Evolutionary conservation across 2,329 filamentous ascomycete species (phyloP).

Genomic region (Zymoseptoria tritici): DNA sequence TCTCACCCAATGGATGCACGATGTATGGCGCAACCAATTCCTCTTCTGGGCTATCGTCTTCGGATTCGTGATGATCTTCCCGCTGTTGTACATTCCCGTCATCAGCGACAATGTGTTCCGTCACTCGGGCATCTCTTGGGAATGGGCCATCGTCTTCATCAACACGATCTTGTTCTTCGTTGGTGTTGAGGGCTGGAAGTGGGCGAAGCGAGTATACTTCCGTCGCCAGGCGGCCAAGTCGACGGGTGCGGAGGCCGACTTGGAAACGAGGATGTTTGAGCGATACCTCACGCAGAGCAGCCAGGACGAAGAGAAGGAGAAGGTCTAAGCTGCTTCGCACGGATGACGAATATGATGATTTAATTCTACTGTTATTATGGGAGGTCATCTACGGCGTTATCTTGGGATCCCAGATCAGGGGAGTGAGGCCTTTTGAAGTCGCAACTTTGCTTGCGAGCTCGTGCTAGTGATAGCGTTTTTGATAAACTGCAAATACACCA

Average conservation of each 20-base stretch:
- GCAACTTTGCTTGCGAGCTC: background rate
- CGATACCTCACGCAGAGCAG: constrained; percentile 19
- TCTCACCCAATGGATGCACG: constrained; percentile 58
- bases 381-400: background rate
- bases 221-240: constrained; percentile 10
- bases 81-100: constrained; percentile 56
- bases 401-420: background rate
- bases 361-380: background rate
- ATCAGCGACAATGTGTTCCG: constrained; percentile 60
- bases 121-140: constrained; percentile 59
- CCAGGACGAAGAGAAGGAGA: constrained; percentile 12
- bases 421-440: background rate
- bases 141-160: constrained; percentile 62
- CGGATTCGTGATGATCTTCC: constrained; percentile 41
- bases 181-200: constrained; percentile 61
- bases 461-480: background rate
- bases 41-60: constrained; percentile 39
- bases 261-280: constrained; percentile 20
- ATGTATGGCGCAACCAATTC: constrained; percentile 67
- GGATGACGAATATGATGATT: background rate
- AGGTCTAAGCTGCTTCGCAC: constrained; percentile 2
- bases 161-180: constrained; percentile 50
- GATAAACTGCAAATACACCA: background rate
- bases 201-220: constrained; percentile 46
- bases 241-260: constrained; percentile 7